Base-by-base conservation (phyloP, 768 basidiomycete genomes). In the Suillus plorans region DNA sequence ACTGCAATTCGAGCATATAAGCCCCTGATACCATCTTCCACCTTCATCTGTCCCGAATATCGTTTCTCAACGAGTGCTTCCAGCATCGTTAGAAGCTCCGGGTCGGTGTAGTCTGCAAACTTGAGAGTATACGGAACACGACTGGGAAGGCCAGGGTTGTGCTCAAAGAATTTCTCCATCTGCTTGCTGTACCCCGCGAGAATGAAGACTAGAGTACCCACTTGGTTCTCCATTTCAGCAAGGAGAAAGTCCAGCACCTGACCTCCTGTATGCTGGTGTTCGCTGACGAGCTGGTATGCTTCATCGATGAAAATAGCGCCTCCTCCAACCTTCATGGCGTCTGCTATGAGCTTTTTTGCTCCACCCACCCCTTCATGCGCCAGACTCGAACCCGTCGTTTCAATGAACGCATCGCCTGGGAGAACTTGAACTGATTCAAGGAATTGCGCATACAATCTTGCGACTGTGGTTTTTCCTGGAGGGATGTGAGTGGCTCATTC, bases 141-240 rank as follows among this genome's bases (percentile, higher is more conserved):
- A 74, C 89, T 89, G 9, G 76, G 74, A 14, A 91, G 72, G 2
- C 89, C 89, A 3, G 89, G 89, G 68, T 91, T 90, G 65, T 89
- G 89, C 65, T 90, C 89, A 65, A 91, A 90, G 76, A 91, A 91
- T 52, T 81, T 85, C 67, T 91, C 89, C 90, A 91, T 90, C 72
- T 91, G 79, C 62, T 84, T 86, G 71, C 77, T 83, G 71, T 91
- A 91, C 5, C 89, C 89, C 0, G 90, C 89, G 2, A 91, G 78
- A 62, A 91, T 84, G 74, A 91, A 91, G 13, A 89, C 86, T 7
- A 90, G 67, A 7, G 77, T 84, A 6, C 88, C 90, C 4, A 86
- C 79, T 41, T 82, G 80, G 69, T 90, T 90, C 69, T 90, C 89
- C 86, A 91, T 90, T 72, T 91, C 89, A 0, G 89, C 88, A 1